phyloP scores from a whole-genome alignment of 495 filamentous ascomycete genomes.

The Hypoxylon fragiforme region DNA sequence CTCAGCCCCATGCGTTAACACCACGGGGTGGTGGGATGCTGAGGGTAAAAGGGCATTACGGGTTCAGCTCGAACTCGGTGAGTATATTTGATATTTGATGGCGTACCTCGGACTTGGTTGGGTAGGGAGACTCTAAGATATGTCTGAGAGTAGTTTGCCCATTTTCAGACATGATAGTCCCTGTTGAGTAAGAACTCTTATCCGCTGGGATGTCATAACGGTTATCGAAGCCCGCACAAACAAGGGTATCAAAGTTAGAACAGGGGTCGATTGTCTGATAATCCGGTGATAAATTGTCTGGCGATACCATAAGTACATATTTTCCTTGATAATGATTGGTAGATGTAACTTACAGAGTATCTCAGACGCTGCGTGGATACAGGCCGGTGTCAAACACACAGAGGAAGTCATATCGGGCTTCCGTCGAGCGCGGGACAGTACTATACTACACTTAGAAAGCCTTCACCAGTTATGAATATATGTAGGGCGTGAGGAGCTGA shows the following conservation, averaged over 20 bases:
- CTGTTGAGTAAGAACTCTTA: conserved; percentile 61
- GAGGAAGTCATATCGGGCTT: conserved; percentile 31
- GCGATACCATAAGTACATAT: conserved; percentile 13
- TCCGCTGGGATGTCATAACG: conserved; percentile 69
- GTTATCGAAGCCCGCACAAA: conserved; percentile 69
- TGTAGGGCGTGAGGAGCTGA: background rate
- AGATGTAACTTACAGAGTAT: conserved; percentile 55
- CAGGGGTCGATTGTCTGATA: conserved; percentile 68
- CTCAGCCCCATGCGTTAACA: too few relatives aligned
- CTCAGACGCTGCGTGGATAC: conserved; percentile 68
- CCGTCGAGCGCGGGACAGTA: conserved; percentile 30
- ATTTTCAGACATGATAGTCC: conserved; percentile 62
- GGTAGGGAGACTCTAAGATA: conserved; percentile 63
- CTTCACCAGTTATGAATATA: conserved; percentile 1
- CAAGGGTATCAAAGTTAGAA: conserved; percentile 64
- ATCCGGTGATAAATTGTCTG: conserved; percentile 63
- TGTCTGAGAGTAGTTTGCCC: conserved; percentile 62
- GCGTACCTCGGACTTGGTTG: conserved; percentile 46
- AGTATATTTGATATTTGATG: too few relatives aligned
- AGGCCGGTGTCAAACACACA: conserved; percentile 42
- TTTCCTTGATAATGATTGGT: background rate
- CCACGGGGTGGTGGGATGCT: too few relatives aligned
- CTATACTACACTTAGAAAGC: conserved; percentile 23
- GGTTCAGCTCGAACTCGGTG: too few relatives aligned
- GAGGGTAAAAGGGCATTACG: too few relatives aligned